Evolutionary conservation across 768 basidiomycete species (phyloP).

Genomic region (Termitomyces sp.): DNA sequence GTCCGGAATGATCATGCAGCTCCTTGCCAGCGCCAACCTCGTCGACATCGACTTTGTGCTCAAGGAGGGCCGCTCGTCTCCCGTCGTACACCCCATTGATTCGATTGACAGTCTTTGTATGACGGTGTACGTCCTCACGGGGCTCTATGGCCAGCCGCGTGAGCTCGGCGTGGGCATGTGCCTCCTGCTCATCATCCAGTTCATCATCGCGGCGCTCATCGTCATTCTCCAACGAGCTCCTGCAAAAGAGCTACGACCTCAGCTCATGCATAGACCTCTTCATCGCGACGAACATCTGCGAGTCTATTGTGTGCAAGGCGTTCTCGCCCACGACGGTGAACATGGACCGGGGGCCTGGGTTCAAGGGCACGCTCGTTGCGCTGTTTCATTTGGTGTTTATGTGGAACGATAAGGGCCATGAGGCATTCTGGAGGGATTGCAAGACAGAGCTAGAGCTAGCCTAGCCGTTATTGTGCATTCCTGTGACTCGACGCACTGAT

Average conservation of each 20-base stretch:
- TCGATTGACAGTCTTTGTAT: conserved; percentile 77
- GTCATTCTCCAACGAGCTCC: conserved; percentile 98
- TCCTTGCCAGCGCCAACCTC: conserved; percentile 94
- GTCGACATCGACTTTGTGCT: conserved; percentile 97
- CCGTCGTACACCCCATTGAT: not conserved
- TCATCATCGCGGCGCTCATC: conserved; percentile 89
- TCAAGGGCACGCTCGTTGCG: conserved; percentile 94
- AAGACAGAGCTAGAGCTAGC: too few species aligned
- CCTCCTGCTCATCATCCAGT: conserved; percentile 93
- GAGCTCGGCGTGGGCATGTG: conserved; percentile 97
- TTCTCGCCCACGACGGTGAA: conserved; percentile 98
- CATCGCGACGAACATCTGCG: conserved; percentile 99
- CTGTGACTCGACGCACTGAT: too few species aligned
- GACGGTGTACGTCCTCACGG: conserved; percentile 95
- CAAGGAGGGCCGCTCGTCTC: conserved; percentile 76
- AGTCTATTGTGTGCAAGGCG: conserved; percentile 99
- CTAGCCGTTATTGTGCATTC: too few species aligned
- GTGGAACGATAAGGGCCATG: conserved; percentile 97
- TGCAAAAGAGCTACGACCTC: conserved; percentile 98
- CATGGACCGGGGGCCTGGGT: conserved; percentile 97
- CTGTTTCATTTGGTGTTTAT: conserved; percentile 98
- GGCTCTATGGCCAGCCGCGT: conserved; percentile 91
- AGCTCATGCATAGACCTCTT: conserved; percentile 98
- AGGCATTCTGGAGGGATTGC: conserved; percentile 97
- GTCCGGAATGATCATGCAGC: conserved; percentile 99